Evolutionary conservation across 306 rosid species (phyloP), one percentile per base, ranked within the genome.

Genomic region (Malus sylvestris): DNA sequence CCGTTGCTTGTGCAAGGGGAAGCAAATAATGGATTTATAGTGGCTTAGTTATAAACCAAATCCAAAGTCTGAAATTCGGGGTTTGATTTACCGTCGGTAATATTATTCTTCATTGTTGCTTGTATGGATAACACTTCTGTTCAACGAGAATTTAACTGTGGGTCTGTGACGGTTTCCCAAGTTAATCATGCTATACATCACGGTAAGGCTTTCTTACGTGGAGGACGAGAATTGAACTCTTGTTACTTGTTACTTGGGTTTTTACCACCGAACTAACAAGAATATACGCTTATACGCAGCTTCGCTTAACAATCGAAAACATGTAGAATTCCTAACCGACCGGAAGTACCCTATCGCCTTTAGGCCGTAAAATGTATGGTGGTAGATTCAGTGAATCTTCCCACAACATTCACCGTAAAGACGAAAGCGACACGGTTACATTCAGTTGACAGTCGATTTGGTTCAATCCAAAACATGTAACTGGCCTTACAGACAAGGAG

Each of bases 391-490:
- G 30, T 58, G 6, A 58, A 22, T 58, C 25, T 58, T 10, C 19
- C 16, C 16, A 12, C 20, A 23, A 4, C 68, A 23, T 38, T 19
- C 57, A 25, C 68, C 68, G 25, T 42, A 40, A 22, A 23, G 67
- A 44, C 32, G 2, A 32, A n/a, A 23, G 51, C 35, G n/a, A 14
- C 20, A 44, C 30, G 20, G 45, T 73, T 27, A 14, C 13, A 60
- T 25, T 73, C 69, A 45, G 19, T 25, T 62, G 78, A 12, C 62
- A 4, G 66, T 63, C 23, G 44, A 11, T 45, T 46, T 30, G 78
- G 78, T 63, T 74, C 55, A 44, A 25, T 46, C 29, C 55, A 27
- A 25, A 74, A 74, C 70, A 3, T 61, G 78, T 62, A n/a, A 30
- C 27, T 30, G 46, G 32, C 62, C 61, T 19, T 15, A 13, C 29